Evolutionary conservation across 306 rosid species (phyloP), one percentile per base, ranked within the genome.

Genomic region (Quercus aquifolioides): DNA sequence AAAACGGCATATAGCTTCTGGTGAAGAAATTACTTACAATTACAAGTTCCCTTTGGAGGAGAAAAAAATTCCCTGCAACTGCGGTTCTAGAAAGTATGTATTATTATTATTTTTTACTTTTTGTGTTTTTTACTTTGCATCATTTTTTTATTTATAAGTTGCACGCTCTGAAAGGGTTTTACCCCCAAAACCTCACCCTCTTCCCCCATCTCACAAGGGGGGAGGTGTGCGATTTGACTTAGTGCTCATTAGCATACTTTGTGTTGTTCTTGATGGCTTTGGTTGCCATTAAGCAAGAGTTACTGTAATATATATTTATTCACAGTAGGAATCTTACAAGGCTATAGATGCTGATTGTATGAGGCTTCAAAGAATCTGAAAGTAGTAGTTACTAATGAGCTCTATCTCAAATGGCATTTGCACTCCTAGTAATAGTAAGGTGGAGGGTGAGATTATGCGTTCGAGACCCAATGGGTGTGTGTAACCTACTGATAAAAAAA

Each of bases 21-120:
- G 99, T 68, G 98, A 95, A 88, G 99, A 95, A 81, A 89, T 95
- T 78, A 90, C 98, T 17, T 95, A 95, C 83, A 91, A 95, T 86
- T 95, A 95, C 83, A 95, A 95, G 90, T 95, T 95, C 79, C 99
- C 99, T 72, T 90, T 95, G 92, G 99, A 95, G 88, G 99, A 93
- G 81, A 91, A 93, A 85, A 95, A 95, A 88, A 95, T 95, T 75
- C 97, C 99, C 75, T 95, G 99, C 86, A 87, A 95, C 86, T 95
- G 98, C 83, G 94, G 97, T 79, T 91, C 99, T 33, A 95, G 75
- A 84, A 93, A 89, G 99, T 95, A 92, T 84, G 88, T 70, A 77
- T 70, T 41, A 64, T 46, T 65, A 75, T 65, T 23, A 23, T 71
- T 62, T 55, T 51, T 58, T 56, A 73, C 58, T 62, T 51, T 18